These are phyloP conservation scores for Leccinum variabile DNA, from an alignment of 1,284 basidiomycete species.

Conservation along the genomic window DNA sequence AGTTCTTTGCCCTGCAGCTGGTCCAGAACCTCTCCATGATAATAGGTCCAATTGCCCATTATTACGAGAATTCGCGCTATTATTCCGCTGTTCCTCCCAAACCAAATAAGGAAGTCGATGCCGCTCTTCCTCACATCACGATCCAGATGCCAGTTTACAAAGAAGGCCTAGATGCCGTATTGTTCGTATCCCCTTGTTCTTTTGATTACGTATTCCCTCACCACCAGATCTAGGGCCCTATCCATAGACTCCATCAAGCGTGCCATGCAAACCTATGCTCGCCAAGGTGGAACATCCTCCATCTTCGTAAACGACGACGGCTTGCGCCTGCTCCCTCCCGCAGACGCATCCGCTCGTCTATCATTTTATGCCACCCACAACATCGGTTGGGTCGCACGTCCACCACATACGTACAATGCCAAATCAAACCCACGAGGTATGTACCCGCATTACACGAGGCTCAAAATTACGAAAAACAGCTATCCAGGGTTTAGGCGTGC, in stretches of 20 bases:
- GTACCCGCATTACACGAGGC: background rate
- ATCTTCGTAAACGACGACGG: conserved; percentile 83
- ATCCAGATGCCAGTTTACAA: conserved; percentile 83
- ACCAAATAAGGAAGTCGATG: conserved; percentile 62
- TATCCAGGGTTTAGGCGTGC: conserved; percentile 68
- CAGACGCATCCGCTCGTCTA: conserved; percentile 63
- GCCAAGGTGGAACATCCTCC: conserved; percentile 75
- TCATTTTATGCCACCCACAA: conserved; percentile 79
- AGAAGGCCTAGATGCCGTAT: conserved; percentile 66
- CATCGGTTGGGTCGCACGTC: conserved; percentile 83
- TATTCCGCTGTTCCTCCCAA: conserved; percentile 63
- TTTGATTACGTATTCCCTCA: conserved; percentile 7
- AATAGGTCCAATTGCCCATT: conserved; percentile 74
- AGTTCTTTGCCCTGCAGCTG: conserved; percentile 68
- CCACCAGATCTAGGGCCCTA: conserved; percentile 49
- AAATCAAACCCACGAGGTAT: conserved; percentile 35
- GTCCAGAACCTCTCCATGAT: conserved; percentile 60
- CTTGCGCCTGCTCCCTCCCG: conserved; percentile 57
- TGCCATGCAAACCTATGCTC: conserved; percentile 84
- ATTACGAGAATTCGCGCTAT: conserved; percentile 70
- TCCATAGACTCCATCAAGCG: conserved; percentile 81
- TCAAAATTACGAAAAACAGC: background rate
- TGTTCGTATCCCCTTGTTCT: conserved; percentile 45
- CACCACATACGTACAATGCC: conserved; percentile 56
- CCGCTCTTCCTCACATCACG: conserved; percentile 68